Conservation (phyloP, 2,329 filamentous ascomycete species). For the Periconia sp. region DNA sequence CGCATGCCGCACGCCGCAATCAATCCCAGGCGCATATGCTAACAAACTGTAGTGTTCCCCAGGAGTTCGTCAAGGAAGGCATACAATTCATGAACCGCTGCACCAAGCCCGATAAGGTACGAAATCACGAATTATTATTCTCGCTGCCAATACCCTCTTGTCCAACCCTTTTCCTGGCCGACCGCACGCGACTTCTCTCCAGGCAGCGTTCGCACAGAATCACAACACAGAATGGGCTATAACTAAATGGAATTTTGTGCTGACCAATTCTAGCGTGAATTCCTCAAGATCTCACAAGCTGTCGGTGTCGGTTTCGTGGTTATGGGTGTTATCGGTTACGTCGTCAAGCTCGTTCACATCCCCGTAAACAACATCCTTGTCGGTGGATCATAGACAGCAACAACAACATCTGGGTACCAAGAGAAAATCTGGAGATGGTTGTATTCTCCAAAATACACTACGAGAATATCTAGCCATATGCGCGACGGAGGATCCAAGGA, state of each 20-base stretch:
- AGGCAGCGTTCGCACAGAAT: slow-evolving; percentile 24
- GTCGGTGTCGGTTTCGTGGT: slow-evolving; percentile 56
- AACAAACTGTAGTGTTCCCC: slow-evolving; percentile 37
- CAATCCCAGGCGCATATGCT: slow-evolving; percentile 11
- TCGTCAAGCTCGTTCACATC: slow-evolving; percentile 57
- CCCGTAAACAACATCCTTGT: slow-evolving; percentile 58
- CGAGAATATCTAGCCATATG: background rate
- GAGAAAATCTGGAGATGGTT: background rate
- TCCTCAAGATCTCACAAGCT: slow-evolving; percentile 52
- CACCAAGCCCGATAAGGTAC: slow-evolving; percentile 45
- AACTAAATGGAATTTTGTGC: background rate
- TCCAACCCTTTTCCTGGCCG: too few species aligned
- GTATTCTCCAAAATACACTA: background rate
- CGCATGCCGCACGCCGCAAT: background rate
- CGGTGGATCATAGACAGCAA: slow-evolving; percentile 37
- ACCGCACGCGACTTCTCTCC: too few species aligned
- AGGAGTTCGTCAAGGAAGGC: slow-evolving; percentile 50
- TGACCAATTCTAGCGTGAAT: slow-evolving; percentile 32
- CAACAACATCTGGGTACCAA: background rate
- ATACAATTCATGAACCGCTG: slow-evolving; percentile 53
- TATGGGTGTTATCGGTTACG: slow-evolving; percentile 57
- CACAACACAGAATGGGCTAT: background rate
- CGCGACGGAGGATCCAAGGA: background rate
- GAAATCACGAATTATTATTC: background rate
- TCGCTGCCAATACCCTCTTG: too few species aligned